Evolutionary conservation across 768 basidiomycete species (phyloP).

Genomic region (Clavaria fumosa): DNA sequence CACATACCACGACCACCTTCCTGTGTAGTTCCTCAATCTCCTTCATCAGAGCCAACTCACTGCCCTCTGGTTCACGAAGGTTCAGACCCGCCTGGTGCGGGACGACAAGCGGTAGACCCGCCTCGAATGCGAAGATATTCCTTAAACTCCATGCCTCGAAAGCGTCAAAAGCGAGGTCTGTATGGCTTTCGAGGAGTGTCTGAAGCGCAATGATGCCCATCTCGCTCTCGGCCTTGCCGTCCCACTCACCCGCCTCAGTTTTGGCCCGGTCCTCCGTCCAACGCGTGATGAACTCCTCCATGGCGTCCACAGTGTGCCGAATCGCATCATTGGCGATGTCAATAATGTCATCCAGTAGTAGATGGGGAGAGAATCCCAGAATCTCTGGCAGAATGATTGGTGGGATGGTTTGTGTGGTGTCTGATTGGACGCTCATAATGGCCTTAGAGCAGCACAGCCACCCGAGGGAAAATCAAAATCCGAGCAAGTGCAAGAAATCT

Average conservation of each 20-base stretch:
- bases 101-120: slow-evolving; percentile 51
- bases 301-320: slow-evolving; percentile 59
- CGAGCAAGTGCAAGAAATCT: slow-evolving; percentile 1
- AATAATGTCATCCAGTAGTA: slow-evolving; percentile 75
- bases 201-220: slow-evolving; percentile 79
- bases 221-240: slow-evolving; percentile 53
- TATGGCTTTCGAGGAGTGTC: slow-evolving; percentile 75
- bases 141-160: slow-evolving; percentile 83
- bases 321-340: slow-evolving; percentile 72
- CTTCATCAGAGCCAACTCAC: slow-evolving; percentile 43
- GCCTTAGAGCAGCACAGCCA: no score
- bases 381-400: slow-evolving; percentile 53
- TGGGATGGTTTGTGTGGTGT: slow-evolving; percentile 13
- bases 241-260: slow-evolving; percentile 28
- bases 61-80: slow-evolving; percentile 41
- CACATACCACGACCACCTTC: slow-evolving; percentile 54
- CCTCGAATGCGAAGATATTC: slow-evolving; percentile 71
- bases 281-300: slow-evolving; percentile 61
- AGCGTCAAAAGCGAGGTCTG: slow-evolving; percentile 83
- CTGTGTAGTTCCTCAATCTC: slow-evolving; percentile 54
- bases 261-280: slow-evolving; percentile 57
- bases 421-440: neutral
- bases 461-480: no score
- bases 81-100: slow-evolving; percentile 66
- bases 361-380: slow-evolving; percentile 72